Evolutionary conservation across 371 early-diverging fungal species (phyloP), one percentile per base, ranked within the genome.

Genomic region (Mucor lusitanicus): DNA sequence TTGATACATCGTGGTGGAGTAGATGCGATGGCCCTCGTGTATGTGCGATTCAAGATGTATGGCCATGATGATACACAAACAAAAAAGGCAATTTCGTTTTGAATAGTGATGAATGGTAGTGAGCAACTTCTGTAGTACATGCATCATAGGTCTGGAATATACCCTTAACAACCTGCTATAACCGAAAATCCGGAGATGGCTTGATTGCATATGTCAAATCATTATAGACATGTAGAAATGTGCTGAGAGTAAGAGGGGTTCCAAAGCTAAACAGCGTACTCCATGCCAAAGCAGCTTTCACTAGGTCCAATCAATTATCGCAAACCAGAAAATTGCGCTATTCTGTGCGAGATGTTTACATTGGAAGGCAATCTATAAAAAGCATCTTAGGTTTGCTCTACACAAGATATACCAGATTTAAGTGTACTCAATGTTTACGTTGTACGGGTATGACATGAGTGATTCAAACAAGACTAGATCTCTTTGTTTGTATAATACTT

Each of bases 111-210:
- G 44, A 44, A 44, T 44, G 44, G 44, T 44, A 44, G 6, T n/a
- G 19, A 19, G 44, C 44, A 44, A 44, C n/a, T 44, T 44, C 44
- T 44, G 44, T 44, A 44, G 19, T 44, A 44, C 44, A 44, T 44
- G 19, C n/a, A 44, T 44, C 19, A 19, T 50, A 8, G 9, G 50
- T 50, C 50, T 23, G 50, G 12, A 44, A 44, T 44, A 19, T 23
- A 50, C 13, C 12, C 3, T 25, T 25, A 11, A 6, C 30, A 11
- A 6, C 30, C 12, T 50, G 23, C 21, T 50, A 25, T 50, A 25
- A 50, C 50, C 50, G 50, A 50, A 23, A 50, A 50, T 50, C 50
- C 50, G 50, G 50, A 50, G 50, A 50, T 50, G 50, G 44, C 19
- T 44, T 44, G 1, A 44, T 44, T 6, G n/a, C 37, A 37, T 37